Base-by-base conservation (phyloP, 2,329 filamentous ascomycete genomes). In the Metarhizium guizhouense region DNA sequence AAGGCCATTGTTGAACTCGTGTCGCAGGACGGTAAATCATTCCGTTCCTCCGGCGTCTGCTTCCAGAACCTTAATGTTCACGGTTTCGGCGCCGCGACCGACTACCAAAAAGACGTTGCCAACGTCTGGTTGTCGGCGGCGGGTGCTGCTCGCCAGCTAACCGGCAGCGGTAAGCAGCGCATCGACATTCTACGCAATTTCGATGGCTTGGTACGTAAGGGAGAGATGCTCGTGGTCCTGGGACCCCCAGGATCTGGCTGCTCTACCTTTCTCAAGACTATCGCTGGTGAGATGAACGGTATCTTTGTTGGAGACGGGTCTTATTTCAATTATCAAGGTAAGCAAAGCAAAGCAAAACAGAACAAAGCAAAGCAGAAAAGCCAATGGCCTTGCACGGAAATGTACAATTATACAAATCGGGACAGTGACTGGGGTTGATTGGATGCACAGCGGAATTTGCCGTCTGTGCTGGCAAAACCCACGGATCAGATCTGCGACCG, bases 231-330 rank as follows among this genome's bases (percentile, higher is more conserved):
- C 32, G 84, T 90, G 16, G 87, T 90, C 2, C 76, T 90, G 38
- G 87, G 87, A 16, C 86, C 86, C 55, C 87, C 87, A 2, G 82
- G 82, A 45, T 79, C 80, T n/a, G 87, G 87, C 54, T 95, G 90
- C 69, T 90, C 87, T 16, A 95, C 90, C 2, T 85, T 95, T 60
- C 76, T 95, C 56, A 95, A 95, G 75, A 88, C 89, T 0, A 82
- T 95, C 61, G 83, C 89, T 3, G 90, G 90, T 58, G 89, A 95
- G 70, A 89, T 87, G 25, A 86, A 91, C 62, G 90, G 90, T 53
- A 85, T 95, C 62, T 83, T 80, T 62, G 76, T 94, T 14, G 87
- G 90, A 51, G 73, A 86, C 3, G 73, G 76, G 11, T 85, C 87
- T 0, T 83, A 88, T 59, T 83, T 95, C 66, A 93, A 95, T 72